Conservation (phyloP, 176 grass and related monocot species). For the Eragrostis curvula region DNA sequence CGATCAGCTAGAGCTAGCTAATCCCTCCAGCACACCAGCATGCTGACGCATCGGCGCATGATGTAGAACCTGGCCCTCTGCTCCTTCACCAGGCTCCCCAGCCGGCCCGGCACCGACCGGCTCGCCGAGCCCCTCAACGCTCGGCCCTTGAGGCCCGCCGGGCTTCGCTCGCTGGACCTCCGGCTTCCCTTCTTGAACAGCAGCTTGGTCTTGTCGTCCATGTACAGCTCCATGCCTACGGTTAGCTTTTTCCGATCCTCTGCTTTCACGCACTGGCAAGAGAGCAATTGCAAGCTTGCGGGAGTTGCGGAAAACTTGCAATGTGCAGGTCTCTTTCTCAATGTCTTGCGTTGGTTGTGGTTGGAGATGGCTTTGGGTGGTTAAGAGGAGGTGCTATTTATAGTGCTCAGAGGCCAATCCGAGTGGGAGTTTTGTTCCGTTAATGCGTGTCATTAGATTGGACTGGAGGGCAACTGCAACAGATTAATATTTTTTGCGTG, state of each 20-base stretch:
- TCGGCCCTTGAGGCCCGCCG: background rate
- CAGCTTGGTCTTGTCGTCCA: conserved; percentile 54
- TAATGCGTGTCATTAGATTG: too few relatives aligned
- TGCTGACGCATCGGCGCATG: conserved; percentile 79
- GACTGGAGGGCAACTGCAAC: too few relatives aligned
- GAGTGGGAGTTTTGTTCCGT: background rate
- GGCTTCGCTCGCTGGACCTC: background rate
- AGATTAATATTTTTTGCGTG: too few relatives aligned
- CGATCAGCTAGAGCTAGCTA: conserved; percentile 26
- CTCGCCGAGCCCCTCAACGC: background rate
- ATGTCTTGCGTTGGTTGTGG: background rate
- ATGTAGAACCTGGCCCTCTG: conserved; percentile 86
- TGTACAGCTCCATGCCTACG: conserved; percentile 50
- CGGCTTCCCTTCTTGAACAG: conserved; percentile 39
- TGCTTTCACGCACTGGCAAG: background rate
- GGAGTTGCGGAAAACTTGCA: too few relatives aligned
- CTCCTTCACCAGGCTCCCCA: conserved; percentile 60
- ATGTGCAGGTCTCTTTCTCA: too few relatives aligned
- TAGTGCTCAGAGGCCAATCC: background rate
- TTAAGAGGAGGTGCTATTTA: conserved; percentile 25
- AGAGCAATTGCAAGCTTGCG: too few relatives aligned
- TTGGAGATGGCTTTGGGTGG: conserved; percentile 1
- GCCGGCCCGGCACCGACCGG: conserved; percentile 43
- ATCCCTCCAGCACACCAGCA: conserved; percentile 80
- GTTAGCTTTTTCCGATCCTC: background rate